Conservation (phyloP, 1,284 basidiomycete genomes). For the Thecaphora thlaspeos region DNA sequence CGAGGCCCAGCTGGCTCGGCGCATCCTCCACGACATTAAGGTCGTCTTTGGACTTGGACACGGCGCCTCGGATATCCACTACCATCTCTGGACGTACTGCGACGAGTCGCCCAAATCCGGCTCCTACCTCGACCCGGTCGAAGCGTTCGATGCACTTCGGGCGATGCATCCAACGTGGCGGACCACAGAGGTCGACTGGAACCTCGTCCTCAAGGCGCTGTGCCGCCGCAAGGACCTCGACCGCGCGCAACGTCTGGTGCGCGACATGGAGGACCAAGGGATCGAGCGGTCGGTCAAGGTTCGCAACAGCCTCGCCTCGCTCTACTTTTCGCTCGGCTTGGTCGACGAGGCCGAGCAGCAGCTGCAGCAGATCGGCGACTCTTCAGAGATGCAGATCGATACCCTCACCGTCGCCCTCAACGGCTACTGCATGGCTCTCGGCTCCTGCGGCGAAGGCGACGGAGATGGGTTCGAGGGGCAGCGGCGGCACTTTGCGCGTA, state of each 20-base stretch:
- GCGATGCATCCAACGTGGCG: constrained; percentile 18
- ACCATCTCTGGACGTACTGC: constrained; percentile 14
- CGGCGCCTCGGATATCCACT: constrained; percentile 19
- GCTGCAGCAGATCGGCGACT: constrained; percentile 2
- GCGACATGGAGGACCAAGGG: constrained; percentile 6
- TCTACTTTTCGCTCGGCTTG: constrained; percentile 5
- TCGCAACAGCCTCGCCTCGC: constrained; percentile 11
- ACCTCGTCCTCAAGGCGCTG: constrained; percentile 21
- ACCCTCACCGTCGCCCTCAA: constrained; percentile 13
- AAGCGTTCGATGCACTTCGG: constrained; percentile 13
- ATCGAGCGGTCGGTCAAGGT: constrained; percentile 4
- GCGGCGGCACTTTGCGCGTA: not conserved
- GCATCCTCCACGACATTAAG: constrained; percentile 22
- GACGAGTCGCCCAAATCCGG: not conserved
- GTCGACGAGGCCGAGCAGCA: constrained; percentile 4
- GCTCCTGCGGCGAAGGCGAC: not conserved
- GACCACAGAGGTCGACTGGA: constrained; percentile 24
- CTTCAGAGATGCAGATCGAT: constrained; percentile 1
- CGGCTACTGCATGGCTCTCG: constrained; percentile 6
- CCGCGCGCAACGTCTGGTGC: constrained; percentile 11
- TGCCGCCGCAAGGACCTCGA: constrained; percentile 3
- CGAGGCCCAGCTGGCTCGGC: not conserved
- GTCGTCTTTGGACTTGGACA: constrained; percentile 16
- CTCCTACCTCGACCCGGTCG: constrained; percentile 5
- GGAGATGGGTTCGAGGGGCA: too few relatives aligned